phyloP scores from a whole-genome alignment of 805 yeast species.

The Suhomyces sp. region DNA sequence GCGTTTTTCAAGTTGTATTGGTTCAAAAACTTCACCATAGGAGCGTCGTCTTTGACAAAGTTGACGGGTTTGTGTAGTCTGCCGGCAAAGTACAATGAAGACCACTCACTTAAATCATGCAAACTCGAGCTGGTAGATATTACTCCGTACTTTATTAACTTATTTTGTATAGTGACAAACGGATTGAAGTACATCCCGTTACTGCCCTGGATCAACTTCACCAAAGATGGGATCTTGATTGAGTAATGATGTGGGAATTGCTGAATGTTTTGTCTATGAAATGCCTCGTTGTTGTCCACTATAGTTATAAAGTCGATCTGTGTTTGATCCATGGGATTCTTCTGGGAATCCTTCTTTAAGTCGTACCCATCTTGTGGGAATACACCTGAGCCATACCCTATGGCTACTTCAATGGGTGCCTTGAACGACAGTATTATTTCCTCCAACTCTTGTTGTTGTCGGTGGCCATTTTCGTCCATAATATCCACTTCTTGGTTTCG shows the following conservation, averaged over 20 bases:
- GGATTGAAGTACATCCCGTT: conserved; percentile 92
- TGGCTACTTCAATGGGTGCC: conserved; percentile 73
- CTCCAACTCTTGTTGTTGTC: conserved; percentile 38
- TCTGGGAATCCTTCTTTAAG: conserved; percentile 17
- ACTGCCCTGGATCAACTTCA: conserved; percentile 52
- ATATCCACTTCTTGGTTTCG: conserved; percentile 13
- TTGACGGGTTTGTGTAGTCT: conserved; percentile 92
- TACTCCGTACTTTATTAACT: conserved; percentile 79
- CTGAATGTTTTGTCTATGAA: conserved; percentile 71
- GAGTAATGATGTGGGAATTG: conserved; percentile 80
- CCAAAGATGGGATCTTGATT: conserved; percentile 17
- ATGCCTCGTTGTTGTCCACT: conserved; percentile 68
- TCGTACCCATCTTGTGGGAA: conserved; percentile 59
- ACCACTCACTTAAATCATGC: conserved; percentile 80
- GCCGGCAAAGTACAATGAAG: conserved; percentile 83
- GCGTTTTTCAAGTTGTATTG: conserved; percentile 79
- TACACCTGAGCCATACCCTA: conserved; percentile 96
- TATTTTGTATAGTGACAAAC: conserved; percentile 56
- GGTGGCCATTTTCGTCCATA: conserved; percentile 2
- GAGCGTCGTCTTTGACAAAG: conserved; percentile 56
- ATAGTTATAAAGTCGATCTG: conserved; percentile 87
- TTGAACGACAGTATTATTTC: conserved; percentile 54
- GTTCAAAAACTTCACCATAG: conserved; percentile 61
- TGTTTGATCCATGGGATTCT: conserved; percentile 31
- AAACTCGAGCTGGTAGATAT: conserved; percentile 60